Base-by-base conservation (phyloP, 2,329 filamentous ascomycete genomes). In the Apiospora malaysiana region DNA sequence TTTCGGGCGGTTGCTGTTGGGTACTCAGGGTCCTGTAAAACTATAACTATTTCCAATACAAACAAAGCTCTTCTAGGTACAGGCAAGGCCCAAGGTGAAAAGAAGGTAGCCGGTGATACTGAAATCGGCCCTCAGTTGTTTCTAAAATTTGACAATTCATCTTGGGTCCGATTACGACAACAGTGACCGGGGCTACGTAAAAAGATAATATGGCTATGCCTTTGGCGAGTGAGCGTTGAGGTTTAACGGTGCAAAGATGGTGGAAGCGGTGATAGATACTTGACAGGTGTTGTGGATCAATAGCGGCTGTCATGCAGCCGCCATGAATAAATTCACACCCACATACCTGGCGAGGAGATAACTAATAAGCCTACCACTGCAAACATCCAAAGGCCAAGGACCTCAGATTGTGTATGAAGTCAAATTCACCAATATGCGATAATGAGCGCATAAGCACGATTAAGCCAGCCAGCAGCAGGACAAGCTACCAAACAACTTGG, bases 261-360 rank as follows among this genome's bases (percentile, higher is more conserved):
- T 25, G 47, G 23, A 27, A n/a, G 27, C 40, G 32, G 56, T 40
- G 56, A 63, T 63, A 32, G 56, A 63, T 63, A 32, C 32, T 37
- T 63, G 56, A 40, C 56, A 63, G 56, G 56, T 63, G 56, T 63
- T 40, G 56, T 63, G 56, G 56, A 63, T 27, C 9, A 63, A 37
- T 40, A 37, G 27, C 56, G 56, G 56, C 56, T 63, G 56, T 32
- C 56, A 40, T 12, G 18, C 56, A 63, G 56, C 56, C 56, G 56
- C n/a, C 56, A 63, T 63, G 14, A 27, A 27, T 56, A 40, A 63
- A 63, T 40, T 21, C 32, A 40, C n/a, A 18, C 56, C 56, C 56
- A 63, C 56, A 63, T 16, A 37, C 14, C 51, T n/a, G 16, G 51
- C 32, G 51, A 51, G 8, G 47, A 56, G 49, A 56, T 12, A 56